Base-by-base conservation (phyloP, 805 yeast genomes). In the Candida vaughaniae region DNA sequence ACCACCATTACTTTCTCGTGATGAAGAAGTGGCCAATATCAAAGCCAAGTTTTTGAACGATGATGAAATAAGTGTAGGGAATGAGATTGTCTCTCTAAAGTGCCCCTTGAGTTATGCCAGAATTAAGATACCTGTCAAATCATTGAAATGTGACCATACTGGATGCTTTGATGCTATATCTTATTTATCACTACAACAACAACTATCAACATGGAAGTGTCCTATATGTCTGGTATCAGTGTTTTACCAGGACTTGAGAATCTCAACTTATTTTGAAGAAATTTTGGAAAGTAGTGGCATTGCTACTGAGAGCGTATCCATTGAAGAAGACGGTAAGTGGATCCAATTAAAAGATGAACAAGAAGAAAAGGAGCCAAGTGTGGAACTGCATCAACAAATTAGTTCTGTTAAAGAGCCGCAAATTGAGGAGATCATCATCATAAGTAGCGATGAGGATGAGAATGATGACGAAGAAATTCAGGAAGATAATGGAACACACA, bases 101-200 rank as follows among this genome's bases (percentile, higher is more conserved):
- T 90, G 95, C 54, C 97, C 96, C 0, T 67, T 90, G 5, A 77
- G 93, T 2, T 82, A 77, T 51, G 69, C 77, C 6, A 71, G 85
- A 39, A 82, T 93, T 73, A 64, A 68, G 38, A 58, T 73, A 35
- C 98, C 99, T 0, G 77, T 80, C 1, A 76, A 87, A 46, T 78
- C 95, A 1, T 61, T 71, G 1, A 66, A 60, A 31, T 93, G 99
- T 61, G 64, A 73, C 23, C 99, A 93, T 60, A 62, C 88, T 11
- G 91, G 85, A 51, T 90, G 98, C 55, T 87, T 90, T 56, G 99
- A 93, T 60, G 90, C 86, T 0, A 57, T 71, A 23, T 77, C 85
- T 29, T 93, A 76, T 53, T 49, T 93, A 7, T 76, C 78, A 51
- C 69, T 89, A 29, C 98, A 91, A 56, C 69, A 70, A 38, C 91